These are phyloP conservation scores for Suhomyces bolitotheri DNA, from an alignment of 1,139 yeast genomes.

Conservation along the genomic window DNA sequence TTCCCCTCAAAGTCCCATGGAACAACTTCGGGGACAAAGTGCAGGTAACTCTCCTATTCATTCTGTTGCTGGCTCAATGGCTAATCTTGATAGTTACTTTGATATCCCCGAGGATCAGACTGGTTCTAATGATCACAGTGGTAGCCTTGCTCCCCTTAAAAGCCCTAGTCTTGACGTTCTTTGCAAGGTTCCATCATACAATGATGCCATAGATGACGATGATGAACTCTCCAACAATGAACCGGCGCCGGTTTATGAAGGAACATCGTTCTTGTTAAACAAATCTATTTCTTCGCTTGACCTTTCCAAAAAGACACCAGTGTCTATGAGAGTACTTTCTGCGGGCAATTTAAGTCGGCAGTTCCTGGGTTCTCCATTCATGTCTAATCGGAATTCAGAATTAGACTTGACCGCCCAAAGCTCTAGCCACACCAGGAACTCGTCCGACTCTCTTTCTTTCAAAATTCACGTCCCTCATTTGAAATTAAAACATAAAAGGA, in stretches of 20 bases:
- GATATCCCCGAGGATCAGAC: slow-evolving; percentile 22
- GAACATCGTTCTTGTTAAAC: not conserved
- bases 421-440: not conserved
- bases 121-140: not conserved
- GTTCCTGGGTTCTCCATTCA: slow-evolving; percentile 1
- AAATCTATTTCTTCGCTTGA: slow-evolving; percentile 9
- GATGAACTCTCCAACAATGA: slow-evolving; percentile 22
- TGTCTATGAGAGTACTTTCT: not conserved
- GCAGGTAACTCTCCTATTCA: slow-evolving; percentile 17
- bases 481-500: slow-evolving; percentile 7
- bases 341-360: slow-evolving; percentile 1
- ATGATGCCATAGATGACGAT: slow-evolving; percentile 36
- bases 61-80: slow-evolving; percentile 22
- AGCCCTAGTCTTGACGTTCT: slow-evolving; percentile 26
- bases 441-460: slow-evolving; percentile 1
- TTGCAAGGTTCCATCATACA: slow-evolving; percentile 38
- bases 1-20: slow-evolving; percentile 40
- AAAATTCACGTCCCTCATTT: slow-evolving; percentile 5
- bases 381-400: slow-evolving; percentile 5
- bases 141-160: slow-evolving; percentile 1
- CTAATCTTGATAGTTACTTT: slow-evolving; percentile 28
- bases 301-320: slow-evolving; percentile 5
- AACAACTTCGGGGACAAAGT: slow-evolving; percentile 35
- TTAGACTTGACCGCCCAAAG: slow-evolving; percentile 1
- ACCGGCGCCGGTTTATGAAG: slow-evolving; percentile 35